These are phyloP conservation scores for Cryptosporidium xiaoi DNA, from an alignment of 169 alveolate species.

Conservation along the genomic window DNA sequence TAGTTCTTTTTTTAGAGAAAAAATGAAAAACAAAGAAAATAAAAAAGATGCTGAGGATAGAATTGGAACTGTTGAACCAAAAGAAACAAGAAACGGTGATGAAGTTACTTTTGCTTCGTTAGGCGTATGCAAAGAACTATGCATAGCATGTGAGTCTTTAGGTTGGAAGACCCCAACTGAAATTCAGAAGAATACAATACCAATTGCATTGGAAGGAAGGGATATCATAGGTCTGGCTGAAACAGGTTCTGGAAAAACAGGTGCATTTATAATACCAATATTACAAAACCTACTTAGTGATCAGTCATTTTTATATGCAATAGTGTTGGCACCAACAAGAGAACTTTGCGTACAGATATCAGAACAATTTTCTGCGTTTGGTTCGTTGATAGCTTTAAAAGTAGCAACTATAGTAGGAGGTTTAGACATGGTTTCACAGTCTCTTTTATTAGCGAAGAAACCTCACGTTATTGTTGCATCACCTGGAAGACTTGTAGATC, in stretches of 20 bases:
- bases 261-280: conserved; percentile 96
- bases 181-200: conserved; percentile 93
- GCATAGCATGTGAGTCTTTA: conserved; percentile 90
- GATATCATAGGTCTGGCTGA: conserved; percentile 99
- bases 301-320: conserved; percentile 89
- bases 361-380: conserved; percentile 95
- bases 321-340: conserved; percentile 97
- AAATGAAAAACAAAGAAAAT: background rate
- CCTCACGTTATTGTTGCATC: conserved; percentile 98
- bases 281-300: conserved; percentile 91
- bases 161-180: conserved; percentile 94
- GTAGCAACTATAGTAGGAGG: conserved; percentile 98
- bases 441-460: conserved; percentile 92
- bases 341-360: conserved; percentile 98
- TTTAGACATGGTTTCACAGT: conserved; percentile 95
- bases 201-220: conserved; percentile 91
- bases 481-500: conserved; percentile 99
- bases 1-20: too few species aligned
- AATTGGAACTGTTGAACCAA: background rate
- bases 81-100: conserved; percentile 1
- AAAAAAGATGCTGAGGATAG: background rate
- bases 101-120: conserved; percentile 87
- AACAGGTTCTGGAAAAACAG: conserved; percentile 97
- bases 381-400: conserved; percentile 90
- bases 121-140: conserved; percentile 95